Evolutionary conservation across 1,284 basidiomycete species (phyloP), one percentile per base, ranked within the genome.

Genomic region (Volvariella volvacea): DNA sequence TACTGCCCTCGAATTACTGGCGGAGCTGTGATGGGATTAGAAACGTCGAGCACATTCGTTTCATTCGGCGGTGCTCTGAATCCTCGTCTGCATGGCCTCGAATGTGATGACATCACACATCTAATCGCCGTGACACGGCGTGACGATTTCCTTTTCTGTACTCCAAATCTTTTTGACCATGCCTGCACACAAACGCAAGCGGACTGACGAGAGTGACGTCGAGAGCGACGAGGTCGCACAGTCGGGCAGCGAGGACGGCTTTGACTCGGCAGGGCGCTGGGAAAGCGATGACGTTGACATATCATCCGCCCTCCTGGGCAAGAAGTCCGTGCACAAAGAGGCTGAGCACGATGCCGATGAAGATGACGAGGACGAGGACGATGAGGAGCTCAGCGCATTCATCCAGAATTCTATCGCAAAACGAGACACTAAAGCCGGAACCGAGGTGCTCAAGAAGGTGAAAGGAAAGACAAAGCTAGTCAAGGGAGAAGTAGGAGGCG

Each of bases 401-500:
- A 78, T 90, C 16, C 69, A 76, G 37, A 66, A 74, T 7, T 78
- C 82, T 22, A 85, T 87, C 39, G 58, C 73, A 7, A 85, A 80
- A 58, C 65, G 81, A 22, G 73, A 88, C 57, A 64, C 80, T 14
- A 88, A 85, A 59, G 68, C 67, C 25, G 87, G 87, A 0, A 85
- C 82, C 0, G 75, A 82, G 44, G 48, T 85, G 8, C 55, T 89
- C 44, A 89, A 86, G 59, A 83, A 80, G 55, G 70, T 76, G 2
- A 87, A 83, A 52, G 77, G 76, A 4, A 86, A 83, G 58, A 61
- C 68, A 15, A 84, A 81, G 53, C 60, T 84, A 15, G 61, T 63
- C 1, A 87, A 84, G 56, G 81, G 81, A 14, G 84, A 88, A 58
- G 69, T 87, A 14, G 88, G 88, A 39, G 88, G 88, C 34, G 88